Conservation (phyloP, 495 filamentous ascomycete species). For the Podospora didyma region DNA sequence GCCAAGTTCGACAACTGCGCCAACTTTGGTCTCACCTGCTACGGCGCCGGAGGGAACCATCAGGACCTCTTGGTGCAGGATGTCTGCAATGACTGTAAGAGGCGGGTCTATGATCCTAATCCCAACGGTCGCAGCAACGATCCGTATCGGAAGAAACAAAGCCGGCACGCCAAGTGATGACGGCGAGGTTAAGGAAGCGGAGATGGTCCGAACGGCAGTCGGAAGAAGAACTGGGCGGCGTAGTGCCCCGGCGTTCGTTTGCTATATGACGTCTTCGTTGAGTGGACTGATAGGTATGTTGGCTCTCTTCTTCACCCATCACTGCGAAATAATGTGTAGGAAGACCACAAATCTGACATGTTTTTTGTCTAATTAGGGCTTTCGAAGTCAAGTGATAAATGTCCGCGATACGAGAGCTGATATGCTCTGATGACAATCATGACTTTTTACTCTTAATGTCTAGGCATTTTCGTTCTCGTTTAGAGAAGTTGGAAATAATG, state of each 20-base stretch:
- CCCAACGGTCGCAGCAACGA: conserved; percentile 25
- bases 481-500: no score
- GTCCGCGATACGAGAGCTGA: no score
- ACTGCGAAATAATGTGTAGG: no score
- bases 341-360: no score
- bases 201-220: not conserved
- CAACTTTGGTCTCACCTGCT: conserved; percentile 20
- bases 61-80: conserved; percentile 8
- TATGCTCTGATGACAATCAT: no score
- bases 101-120: conserved; percentile 1
- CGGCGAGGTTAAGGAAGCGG: not conserved
- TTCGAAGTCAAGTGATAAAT: no score
- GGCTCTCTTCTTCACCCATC: no score
- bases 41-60: conserved; percentile 19
- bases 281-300: no score
- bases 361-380: no score
- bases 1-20: conserved; percentile 23
- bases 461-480: no score
- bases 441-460: no score
- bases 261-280: no score
- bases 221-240: not conserved
- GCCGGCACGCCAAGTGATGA: not conserved
- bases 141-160: conserved; percentile 30
- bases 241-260: not conserved
- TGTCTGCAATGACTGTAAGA: conserved; percentile 16